Evolutionary conservation across 2,329 filamentous ascomycete species (phyloP), one percentile per base, ranked within the genome.

Genomic region (Cadophora sp.): DNA sequence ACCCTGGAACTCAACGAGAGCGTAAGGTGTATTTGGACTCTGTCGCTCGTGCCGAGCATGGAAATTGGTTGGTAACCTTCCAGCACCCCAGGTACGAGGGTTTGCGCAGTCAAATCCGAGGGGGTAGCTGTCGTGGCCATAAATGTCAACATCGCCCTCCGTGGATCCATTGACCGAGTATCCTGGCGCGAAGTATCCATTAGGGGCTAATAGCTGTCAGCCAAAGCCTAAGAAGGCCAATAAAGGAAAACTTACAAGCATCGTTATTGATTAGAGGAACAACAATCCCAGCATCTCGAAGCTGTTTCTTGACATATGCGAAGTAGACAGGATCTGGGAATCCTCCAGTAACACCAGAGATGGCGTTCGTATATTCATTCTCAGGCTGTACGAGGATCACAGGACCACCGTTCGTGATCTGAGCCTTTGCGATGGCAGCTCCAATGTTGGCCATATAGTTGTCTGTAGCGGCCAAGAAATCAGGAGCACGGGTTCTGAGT

Each of bases 371-470:
- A 76, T 95, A 94, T 77, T 96, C 93, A 70, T 96, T 97, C 77
- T 97, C 93, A 0, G 91, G 90, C 77, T 97, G 93, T 51, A 91
- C 85, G 1, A 95, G 80, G 68, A 97, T 92, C 8, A 97, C 85
- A 0, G 92, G 92, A 0, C 93, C 93, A 0, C 91, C 92, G 63
- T 94, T 92, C 1, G 92, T 95, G 74, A 97, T 94, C 74, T 96
- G 92, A 0, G 87, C 89, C 65, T 89, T 87, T 4, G 92, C 91
- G 72, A 97, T 90, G 9, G 89, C 87, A 14, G 83, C 83, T 29
- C 86, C 86, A 60, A 94, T 84, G 9, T 87, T 83, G 26, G 73
- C 71, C 1, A 77, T 80, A 69, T 83, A 91, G 83, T 88, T 87
- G 64, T 92, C 84, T 0, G 91, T 94, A 0, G 91, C 86, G 27